Evolutionary conservation across 768 basidiomycete species (phyloP).

Genomic region (Boletus eberwhitei): DNA sequence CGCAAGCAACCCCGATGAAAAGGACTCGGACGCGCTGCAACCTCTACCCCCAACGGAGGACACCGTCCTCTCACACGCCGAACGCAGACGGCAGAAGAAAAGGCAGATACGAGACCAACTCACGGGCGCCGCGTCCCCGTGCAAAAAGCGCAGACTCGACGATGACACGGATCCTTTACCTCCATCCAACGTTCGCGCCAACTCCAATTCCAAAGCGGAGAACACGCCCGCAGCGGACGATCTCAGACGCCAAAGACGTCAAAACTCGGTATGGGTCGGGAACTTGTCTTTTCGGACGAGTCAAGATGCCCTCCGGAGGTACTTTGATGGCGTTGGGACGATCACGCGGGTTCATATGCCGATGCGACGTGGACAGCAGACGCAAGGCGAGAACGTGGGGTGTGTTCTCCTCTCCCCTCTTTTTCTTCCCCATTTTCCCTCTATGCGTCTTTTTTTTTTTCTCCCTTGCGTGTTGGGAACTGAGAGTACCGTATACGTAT

Average conservation of each 20-base stretch:
- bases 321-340: conserved; percentile 70
- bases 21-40: conserved; percentile 4
- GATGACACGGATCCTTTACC: conserved; percentile 2
- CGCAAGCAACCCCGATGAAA: conserved; percentile 4
- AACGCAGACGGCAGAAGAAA: conserved; percentile 62
- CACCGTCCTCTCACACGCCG: conserved; percentile 72
- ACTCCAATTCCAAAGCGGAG: neutral
- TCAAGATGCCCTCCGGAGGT: conserved; percentile 59
- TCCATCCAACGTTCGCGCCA: neutral
- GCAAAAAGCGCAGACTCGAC: conserved; percentile 49
- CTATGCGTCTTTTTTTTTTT: neutral
- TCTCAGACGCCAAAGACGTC: conserved; percentile 45
- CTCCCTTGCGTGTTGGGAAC: neutral
- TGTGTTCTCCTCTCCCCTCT: conserved; percentile 36
- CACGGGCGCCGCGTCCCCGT: conserved; percentile 3
- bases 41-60: conserved; percentile 4
- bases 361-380: conserved; percentile 55
- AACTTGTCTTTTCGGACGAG: conserved; percentile 92
- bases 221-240: neutral
- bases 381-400: conserved; percentile 75
- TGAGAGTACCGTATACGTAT: no score
- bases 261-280: conserved; percentile 94
- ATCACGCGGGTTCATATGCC: conserved; percentile 87
- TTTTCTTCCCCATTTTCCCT: neutral
- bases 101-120: conserved; percentile 28